Evolutionary conservation across 1,284 basidiomycete species (phyloP).

Genomic region (Mrakiaceae sp.): DNA sequence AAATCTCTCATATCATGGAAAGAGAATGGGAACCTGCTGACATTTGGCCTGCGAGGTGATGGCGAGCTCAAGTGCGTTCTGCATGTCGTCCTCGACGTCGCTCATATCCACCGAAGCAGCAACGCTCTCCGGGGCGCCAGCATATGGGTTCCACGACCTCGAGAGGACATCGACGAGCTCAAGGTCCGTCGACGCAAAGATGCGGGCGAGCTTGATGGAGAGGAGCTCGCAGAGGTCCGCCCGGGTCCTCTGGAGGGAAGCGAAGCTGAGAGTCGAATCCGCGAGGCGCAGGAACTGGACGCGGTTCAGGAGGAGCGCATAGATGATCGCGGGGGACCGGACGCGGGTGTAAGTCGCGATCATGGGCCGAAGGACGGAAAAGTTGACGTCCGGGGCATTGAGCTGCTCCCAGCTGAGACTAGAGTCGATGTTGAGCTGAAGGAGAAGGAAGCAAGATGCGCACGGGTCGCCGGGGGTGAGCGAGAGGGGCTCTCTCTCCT

Average conservation of each 20-base stretch:
- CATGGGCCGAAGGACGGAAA: slow-evolving; percentile 65
- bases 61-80: slow-evolving; percentile 54
- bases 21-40: not conserved
- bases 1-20: not conserved
- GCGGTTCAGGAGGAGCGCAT: slow-evolving; percentile 54
- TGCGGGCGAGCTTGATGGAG: slow-evolving; percentile 2
- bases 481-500: no score
- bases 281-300: slow-evolving; percentile 37
- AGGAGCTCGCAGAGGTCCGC: slow-evolving; percentile 32
- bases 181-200: slow-evolving; percentile 5
- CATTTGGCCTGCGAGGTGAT: slow-evolving; percentile 40
- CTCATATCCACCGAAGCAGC: slow-evolving; percentile 18
- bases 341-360: slow-evolving; percentile 65
- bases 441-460: not conserved
- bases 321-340: slow-evolving; percentile 55
- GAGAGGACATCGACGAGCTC: slow-evolving; percentile 43
- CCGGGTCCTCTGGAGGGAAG: slow-evolving; percentile 56
- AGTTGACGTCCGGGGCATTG: slow-evolving; percentile 71
- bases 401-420: slow-evolving; percentile 70
- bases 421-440: slow-evolving; percentile 43
- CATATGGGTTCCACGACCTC: slow-evolving; percentile 45
- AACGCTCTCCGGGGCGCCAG: not conserved
- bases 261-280: slow-evolving; percentile 57
- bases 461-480: slow-evolving; percentile 9
- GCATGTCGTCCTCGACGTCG: slow-evolving; percentile 52